Conservation (phyloP, 805 yeast species). For the Candida pini region DNA sequence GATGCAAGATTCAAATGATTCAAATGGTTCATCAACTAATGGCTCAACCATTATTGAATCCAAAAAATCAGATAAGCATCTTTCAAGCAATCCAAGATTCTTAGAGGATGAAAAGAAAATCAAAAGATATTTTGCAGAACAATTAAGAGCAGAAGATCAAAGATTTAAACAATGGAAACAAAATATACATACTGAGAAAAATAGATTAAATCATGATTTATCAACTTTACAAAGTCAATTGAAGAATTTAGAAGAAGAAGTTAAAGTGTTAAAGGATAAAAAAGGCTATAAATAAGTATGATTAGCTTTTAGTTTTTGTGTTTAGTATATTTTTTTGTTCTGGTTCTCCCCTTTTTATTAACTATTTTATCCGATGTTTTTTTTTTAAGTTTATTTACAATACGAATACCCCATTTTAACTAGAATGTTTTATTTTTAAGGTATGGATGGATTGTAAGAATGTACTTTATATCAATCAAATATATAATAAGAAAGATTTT, state of each 20-base stretch:
- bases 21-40: constrained; percentile 11
- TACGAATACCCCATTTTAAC: not conserved
- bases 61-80: constrained; percentile 34
- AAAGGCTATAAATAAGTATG: constrained; percentile 33
- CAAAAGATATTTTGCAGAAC: constrained; percentile 93
- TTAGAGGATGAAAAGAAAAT: constrained; percentile 94
- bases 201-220: constrained; percentile 87
- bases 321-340: not conserved
- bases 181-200: constrained; percentile 90
- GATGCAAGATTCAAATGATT: constrained; percentile 38
- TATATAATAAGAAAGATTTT: too few relatives aligned
- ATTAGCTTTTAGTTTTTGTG: not conserved
- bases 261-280: constrained; percentile 53
- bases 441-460: too few relatives aligned
- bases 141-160: constrained; percentile 93
- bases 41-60: constrained; percentile 6
- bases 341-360: constrained; percentile 2
- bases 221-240: constrained; percentile 81
- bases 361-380: constrained; percentile 1
- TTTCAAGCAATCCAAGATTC: constrained; percentile 74
- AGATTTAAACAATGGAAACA: constrained; percentile 99
- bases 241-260: constrained; percentile 70
- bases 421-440: not conserved
- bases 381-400: constrained; percentile 1
- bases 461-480: too few relatives aligned